Evolutionary conservation across 1,284 basidiomycete genomes (phyloP).

Genomic region (Hemileia vastatrix): DNA sequence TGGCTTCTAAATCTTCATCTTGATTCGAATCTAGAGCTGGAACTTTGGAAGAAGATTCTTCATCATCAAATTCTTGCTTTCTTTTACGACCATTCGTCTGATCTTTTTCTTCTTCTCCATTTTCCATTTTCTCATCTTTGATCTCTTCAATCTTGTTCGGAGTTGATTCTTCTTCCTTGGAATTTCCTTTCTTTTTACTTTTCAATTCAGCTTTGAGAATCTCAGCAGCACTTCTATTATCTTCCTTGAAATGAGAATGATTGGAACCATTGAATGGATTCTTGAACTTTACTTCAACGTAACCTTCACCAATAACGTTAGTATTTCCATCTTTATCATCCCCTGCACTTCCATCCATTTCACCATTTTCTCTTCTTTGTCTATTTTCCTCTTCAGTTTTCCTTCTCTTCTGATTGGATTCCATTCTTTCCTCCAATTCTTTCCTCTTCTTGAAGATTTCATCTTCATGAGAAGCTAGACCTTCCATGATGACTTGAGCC

Average conservation of each 20-base stretch:
- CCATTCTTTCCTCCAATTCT: conserved; percentile 59
- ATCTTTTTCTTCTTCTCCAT: too few species aligned
- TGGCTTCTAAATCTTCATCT: conserved; percentile 31
- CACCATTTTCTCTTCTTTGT: background rate
- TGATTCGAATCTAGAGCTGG: too few species aligned
- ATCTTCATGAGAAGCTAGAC: conserved; percentile 80
- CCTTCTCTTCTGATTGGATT: conserved; percentile 24
- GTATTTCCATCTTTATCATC: conserved; percentile 47
- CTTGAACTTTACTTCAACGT: conserved; percentile 28
- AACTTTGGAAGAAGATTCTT: background rate
- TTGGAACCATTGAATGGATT: conserved; percentile 56
- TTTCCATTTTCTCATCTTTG: too few species aligned
- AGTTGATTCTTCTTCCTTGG: conserved; percentile 28
- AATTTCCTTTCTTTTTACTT: conserved; percentile 48
- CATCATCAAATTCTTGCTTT: background rate
- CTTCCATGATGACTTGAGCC: conserved; percentile 88
- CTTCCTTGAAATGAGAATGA: conserved; percentile 76
- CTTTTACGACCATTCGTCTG: background rate
- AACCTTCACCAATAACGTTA: conserved; percentile 60
- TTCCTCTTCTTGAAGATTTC: conserved; percentile 85
- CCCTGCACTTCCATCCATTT: background rate
- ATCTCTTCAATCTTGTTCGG: background rate
- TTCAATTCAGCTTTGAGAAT: conserved; percentile 80
- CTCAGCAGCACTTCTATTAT: conserved; percentile 93
- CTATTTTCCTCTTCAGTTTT: too few species aligned